Evolutionary conservation across 805 yeast genomes (phyloP), one percentile per base, ranked within the genome.

Genomic region (Candida ortonii): DNA sequence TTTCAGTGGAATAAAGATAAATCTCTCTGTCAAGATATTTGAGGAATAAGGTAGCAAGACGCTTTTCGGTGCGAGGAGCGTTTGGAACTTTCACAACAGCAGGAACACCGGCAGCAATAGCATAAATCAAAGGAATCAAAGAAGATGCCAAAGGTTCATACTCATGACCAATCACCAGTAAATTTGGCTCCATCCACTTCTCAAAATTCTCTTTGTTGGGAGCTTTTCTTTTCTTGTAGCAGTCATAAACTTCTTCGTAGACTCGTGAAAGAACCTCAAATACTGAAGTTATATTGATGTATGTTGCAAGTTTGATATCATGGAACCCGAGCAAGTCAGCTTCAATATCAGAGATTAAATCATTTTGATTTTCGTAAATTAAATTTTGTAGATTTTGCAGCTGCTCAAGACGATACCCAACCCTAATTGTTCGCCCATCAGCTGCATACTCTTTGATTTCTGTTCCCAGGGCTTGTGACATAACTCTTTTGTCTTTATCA

Each of bases 381-480:
- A 35, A 15, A 35, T 35, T 34, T 17, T 35, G 39, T 24, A 35
- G 18, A 13, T 23, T 30, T 21, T 35, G 39, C 3, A 35, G 27
- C 16, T 35, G 39, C 18, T 25, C 22, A 5, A 35, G 28, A 7
- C 39, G 39, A 18, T 35, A 35, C 4, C 39, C 39, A 19, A 30
- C 12, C 19, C 39, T 3, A n/a, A 35, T 30, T 17, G 39, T 19
- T 35, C 39, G 29, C n/a, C 39, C 39, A 19, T 35, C 39, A 3
- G 30, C 21, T 5, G 34, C 34, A 31, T 35, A 35, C 13, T 30
- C 21, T 28, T 35, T 32, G 19, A 30, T 16, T 6, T 14, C 19
- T 6, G 11, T 17, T 17, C 39, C 34, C 12, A 30, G n/a, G n/a
- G n/a, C n/a, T n/a, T n/a, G n/a, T n/a, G n/a, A n/a, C n/a, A n/a